Percentiles rank a stretch among this genome's conserved stretches.
Evolutionary conservation across 208 protist species (phyloP).

Genomic region (Leishmania tropica): DNA sequence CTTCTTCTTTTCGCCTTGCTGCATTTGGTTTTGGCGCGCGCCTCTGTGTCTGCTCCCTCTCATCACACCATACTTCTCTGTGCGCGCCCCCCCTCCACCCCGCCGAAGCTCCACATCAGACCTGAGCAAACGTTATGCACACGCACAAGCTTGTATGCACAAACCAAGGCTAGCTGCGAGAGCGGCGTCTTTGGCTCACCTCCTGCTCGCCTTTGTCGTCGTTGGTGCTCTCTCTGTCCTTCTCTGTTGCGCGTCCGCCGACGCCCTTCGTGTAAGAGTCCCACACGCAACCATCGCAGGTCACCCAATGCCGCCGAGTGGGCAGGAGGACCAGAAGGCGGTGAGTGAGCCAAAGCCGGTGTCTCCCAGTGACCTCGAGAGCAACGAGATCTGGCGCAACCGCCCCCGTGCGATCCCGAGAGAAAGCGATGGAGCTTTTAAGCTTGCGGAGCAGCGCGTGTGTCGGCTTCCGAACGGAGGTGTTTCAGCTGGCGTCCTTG

Average conservation of each 20-base stretch:
- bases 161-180: not conserved
- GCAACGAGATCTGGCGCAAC: constrained; percentile 19
- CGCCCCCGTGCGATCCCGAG: constrained; percentile 8
- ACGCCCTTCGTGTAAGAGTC: not conserved
- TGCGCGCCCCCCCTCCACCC: not conserved
- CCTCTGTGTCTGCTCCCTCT: not conserved
- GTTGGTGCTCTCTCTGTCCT: not conserved
- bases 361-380: constrained; percentile 5
- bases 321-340: not conserved
- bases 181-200: not conserved
- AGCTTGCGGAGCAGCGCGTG: not conserved
- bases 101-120: not conserved
- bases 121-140: not conserved
- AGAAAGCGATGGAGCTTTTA: not conserved
- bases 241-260: not conserved
- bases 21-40: not conserved
- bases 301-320: not conserved
- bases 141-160: not conserved
- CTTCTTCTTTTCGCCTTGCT: not conserved
- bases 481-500: constrained; percentile 1
- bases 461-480: constrained; percentile 25
- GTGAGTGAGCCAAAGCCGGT: not conserved
- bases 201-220: not conserved
- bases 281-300: not conserved
- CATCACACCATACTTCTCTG: not conserved